Base-by-base conservation (phyloP, 176 grass and related monocot species). In the Lolium multiflorum region DNA sequence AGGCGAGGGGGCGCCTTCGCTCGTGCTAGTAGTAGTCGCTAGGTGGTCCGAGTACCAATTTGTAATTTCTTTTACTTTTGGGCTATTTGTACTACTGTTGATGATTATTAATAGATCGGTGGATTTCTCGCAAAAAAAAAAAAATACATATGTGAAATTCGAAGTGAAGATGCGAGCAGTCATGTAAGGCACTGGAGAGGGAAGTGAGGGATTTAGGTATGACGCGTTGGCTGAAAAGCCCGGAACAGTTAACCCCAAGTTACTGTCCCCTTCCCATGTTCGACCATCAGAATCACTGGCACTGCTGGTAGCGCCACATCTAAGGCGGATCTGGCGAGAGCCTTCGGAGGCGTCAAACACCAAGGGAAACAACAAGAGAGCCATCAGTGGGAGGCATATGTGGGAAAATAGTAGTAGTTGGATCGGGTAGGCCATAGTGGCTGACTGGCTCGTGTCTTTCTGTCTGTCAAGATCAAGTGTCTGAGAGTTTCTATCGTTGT, bases 191-290 rank as follows among this genome's bases (percentile, higher is more conserved):
- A n/a, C 16, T 60, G 9, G 20, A 4, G 17, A 17, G 0, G 80
- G 87, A 7, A 93, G 79, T 0, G 81, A 85, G 3, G 81, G 61
- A 15, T 84, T 84, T n/a, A 11, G 47, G 67, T 11, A 76, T 24
- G 74, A 4, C 0, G 69, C 7, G 0, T 4, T 10, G 22, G 61
- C 35, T 26, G 59, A 55, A 10, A 73, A 14, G 17, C 37, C 74
- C 18, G 81, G 20, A 44, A 88, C 41, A 47, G 76, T 51, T 31
- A 69, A 73, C 37, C 77, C 78, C 50, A 88, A 86, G 35, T 5
- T 66, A 41, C 24, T 11, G 9, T 93, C 88, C 3, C 80, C 87
- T 7, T 26, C 74, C 91, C 88, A 93, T 52, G 9, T 78, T 3
- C 74, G 83, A 21, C 20, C 49, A 41, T 90, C 61, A 9, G 6